Evolutionary conservation across 352 stramenopile genomes (phyloP), one percentile per base, ranked within the genome.

Genomic region (Phytophthora colocasiae): DNA sequence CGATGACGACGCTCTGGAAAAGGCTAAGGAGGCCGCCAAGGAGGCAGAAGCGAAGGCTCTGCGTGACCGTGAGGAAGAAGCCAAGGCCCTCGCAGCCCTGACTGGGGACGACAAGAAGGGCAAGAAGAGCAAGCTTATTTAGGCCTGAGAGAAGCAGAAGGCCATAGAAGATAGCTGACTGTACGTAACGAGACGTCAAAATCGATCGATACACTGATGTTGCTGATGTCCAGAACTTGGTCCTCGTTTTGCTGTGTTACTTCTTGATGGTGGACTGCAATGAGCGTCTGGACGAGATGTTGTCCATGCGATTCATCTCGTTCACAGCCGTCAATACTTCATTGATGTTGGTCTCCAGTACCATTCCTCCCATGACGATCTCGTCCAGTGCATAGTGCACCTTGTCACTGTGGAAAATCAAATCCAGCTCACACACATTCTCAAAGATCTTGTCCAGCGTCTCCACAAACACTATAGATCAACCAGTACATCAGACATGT

Each of bases 361-460:
- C 98, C 97, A 99, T 99, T 29, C 98, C 97, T 12, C 95, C 98
- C 97, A 99, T 99, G 41, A 99, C 97, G 69, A 99, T 99, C 82
- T 99, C 98, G 83, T 99, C 98, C 53, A 99, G 82, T 44, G 99
- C 93, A 71, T 98, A 98, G 66, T 98, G 92, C 24, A 98, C 83
- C 65, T 98, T 97, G 90, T 99, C 97, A 44, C 93, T 98, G 83
- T 99, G 97, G 83, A 99, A 99, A 73, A 99, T 99, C 34, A 99
- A 85, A 71, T 99, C 97, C 46, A 99, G 85, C 82, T 99, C 98
- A 82, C 98, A 99, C 17, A 99, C 98, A 85, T 99, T 99, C 70
- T 99, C 97, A 77, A 99, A 99, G 73, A 97, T 98, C 80, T 99
- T 99, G 85, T 99, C 94, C 50, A 98, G 81, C 34, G 95, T 97